phyloP scores from a whole-genome alignment of 2,329 filamentous ascomycete genomes.

The Hypoxylon sp. region DNA sequence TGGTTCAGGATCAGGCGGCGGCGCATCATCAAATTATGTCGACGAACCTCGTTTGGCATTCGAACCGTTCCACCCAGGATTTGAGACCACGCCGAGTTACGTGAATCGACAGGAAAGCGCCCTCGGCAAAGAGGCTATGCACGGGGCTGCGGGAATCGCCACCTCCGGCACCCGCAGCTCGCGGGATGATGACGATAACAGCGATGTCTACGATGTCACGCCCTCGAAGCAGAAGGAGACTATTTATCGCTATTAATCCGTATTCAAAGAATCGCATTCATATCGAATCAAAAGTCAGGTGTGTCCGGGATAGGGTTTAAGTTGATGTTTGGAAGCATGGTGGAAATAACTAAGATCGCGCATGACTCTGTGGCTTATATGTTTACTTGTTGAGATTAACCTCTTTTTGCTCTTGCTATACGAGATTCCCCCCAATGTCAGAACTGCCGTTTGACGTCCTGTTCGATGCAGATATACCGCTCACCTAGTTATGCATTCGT shows the following conservation, averaged over 20 bases:
- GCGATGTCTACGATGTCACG: conserved; percentile 51
- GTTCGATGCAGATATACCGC: no score
- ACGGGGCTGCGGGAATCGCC: conserved; percentile 46
- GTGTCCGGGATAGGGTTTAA: background rate
- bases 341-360: conserved; percentile 5
- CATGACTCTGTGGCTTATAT: background rate
- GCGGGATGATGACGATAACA: conserved; percentile 44
- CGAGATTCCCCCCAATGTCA: conserved; percentile 33
- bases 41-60: conserved; percentile 43
- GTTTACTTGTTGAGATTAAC: conserved; percentile 15
- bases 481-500: no score
- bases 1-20: conserved; percentile 26
- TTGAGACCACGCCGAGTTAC: conserved; percentile 48
- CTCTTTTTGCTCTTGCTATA: conserved; percentile 20
- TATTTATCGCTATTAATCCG: conserved; percentile 46
- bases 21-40: conserved; percentile 34
- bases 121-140: conserved; percentile 53
- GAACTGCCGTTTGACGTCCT: conserved; percentile 17
- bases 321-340: conserved; percentile 1
- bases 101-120: conserved; percentile 53
- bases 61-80: conserved; percentile 50
- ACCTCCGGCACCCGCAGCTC: conserved; percentile 25
- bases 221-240: conserved; percentile 51
- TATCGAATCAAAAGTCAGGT: background rate
- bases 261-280: background rate